Base-by-base conservation (phyloP, 1,284 basidiomycete genomes). In the Ceratobasidium sp. region DNA sequence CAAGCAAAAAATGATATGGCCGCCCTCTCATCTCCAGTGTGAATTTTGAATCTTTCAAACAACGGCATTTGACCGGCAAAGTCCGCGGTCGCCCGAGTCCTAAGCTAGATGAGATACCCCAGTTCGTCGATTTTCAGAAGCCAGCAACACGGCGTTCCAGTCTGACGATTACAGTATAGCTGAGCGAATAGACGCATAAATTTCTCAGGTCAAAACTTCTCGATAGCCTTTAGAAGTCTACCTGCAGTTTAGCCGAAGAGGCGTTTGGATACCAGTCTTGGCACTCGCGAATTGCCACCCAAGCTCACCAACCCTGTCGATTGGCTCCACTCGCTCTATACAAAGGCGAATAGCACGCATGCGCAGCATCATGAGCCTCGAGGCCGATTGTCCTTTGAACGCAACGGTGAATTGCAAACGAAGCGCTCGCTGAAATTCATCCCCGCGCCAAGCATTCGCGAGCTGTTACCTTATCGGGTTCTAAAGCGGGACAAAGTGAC, bases 341-440 rank as follows among this genome's bases (percentile, higher is more conserved):
- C 69, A 73, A 73, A 73, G 69, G 39, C 35, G 33, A 31, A 33
- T 64, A 47, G 6, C 31, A 56, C 28, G 13, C 66, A 37, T 73
- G 42, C 69, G 69, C 69, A 73, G 69, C 56, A 47, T 4, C 7
- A 15, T 31, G 13, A 4, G 56, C 69, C 69, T 73, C 69, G 69
- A 73, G 69, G 69, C 69, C 56, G 45, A 73, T 73, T 73, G 69
- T 73, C 56, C 69, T 47, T 28, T 33, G 15, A 58, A 33, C 8
- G 8, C 35, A 28, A 15, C n/a, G 7, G 37, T 26, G 5, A 53
- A 58, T 69, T 69, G 31, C 3, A 69, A 56, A 35, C 4, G 13
- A 11, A 54, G 33, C 17, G 28, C 33, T 51, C 47, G 39, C 33
- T 15, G 54, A 37, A 31, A 15, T 6, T 17, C 23, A 15, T 28